Base-by-base conservation (phyloP, 208 protist genomes). In the Leptomonas pyrrhocoris region DNA sequence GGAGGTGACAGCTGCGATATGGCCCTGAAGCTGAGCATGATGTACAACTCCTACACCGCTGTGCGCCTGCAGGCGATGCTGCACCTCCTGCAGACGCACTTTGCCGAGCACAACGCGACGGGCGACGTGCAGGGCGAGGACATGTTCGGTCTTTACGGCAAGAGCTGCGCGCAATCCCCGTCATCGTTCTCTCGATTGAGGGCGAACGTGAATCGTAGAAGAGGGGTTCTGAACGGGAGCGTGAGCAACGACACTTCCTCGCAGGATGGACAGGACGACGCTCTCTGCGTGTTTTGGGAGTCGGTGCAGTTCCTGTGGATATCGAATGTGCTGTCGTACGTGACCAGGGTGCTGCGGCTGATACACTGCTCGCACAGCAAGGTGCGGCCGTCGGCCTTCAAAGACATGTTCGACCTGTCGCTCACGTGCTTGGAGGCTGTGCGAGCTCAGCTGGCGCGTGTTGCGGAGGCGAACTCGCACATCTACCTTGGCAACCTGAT, bases 61-160 rank as follows among this genome's bases (percentile, higher is more conserved):
- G 50, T 55, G 50, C 50, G 50, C 12, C 50, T 55, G 50, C 50
- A 55, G 50, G 50, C 50, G 50, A 9, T 55, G 50, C 50, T 55
- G 50, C 11, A 9, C 7, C 16, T 55, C 16, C 18, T 55, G 6
- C 50, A 21, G 7, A 15, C 16, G 0, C 50, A 55, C 50, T 55
- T 55, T 55, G 50, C 50, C 11, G 0, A 9, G 50, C 50, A 55
- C 21, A 55, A 31, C 50, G 31, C 50, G 50, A 31, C 7, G 21
- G 50, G 25, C 19, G 50, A 31, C 23, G 23, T 5, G 9, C 6
- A 31, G 16, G 50, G 9, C 6, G 50, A 34, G 7, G 50, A 55
- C 50, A 27, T 55, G 23, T 55, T 55, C 25, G 16, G 21, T 7
- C 11, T 55, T 2, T 55, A 55, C 25, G 0, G 16, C 0, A 25